Conservation (phyloP, 345 rosid genomes). For the Citrus reticulata region DNA sequence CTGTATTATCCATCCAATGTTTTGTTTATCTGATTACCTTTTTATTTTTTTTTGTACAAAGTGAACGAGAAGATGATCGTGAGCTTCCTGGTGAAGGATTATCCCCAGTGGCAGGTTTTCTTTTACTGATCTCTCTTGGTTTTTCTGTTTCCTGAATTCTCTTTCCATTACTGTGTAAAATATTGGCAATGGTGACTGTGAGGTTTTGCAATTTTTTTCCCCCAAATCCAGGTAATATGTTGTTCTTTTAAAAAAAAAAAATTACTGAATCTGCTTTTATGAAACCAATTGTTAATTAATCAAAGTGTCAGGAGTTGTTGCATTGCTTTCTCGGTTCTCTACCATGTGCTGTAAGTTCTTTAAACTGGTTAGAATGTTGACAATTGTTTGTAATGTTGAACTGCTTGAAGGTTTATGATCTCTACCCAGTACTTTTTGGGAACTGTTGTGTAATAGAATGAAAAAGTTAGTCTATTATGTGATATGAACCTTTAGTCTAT, state of each 20-base stretch:
- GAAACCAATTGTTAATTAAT: not conserved
- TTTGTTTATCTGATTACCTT: slow-evolving; percentile 29
- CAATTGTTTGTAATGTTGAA: not conserved
- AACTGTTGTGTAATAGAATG: not conserved
- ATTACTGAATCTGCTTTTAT: not conserved
- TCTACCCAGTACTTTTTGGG: not conserved
- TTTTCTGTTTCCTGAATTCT: not conserved
- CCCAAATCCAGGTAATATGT: not conserved
- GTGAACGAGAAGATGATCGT: slow-evolving; percentile 58
- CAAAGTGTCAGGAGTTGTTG: not conserved
- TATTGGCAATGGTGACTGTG: not conserved
- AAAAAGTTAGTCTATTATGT: not conserved
- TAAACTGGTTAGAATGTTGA: not conserved
- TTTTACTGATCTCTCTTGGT: not conserved
- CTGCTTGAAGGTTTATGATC: not conserved
- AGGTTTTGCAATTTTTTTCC: not conserved
- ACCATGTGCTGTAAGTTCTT: not conserved
- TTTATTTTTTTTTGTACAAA: slow-evolving; percentile 31
- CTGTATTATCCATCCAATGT: slow-evolving; percentile 4
- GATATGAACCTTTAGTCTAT: not conserved
- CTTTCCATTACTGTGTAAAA: no score
- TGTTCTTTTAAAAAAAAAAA: not conserved
- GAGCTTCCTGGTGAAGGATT: slow-evolving; percentile 49
- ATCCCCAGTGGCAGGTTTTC: slow-evolving; percentile 66
- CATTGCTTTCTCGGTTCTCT: not conserved